Percentiles rank a stretch among this genome's conserved stretches.
Evolutionary conservation across 495 filamentous ascomycete species (phyloP).

Genomic region (Rostrohypoxylon terebratum): DNA sequence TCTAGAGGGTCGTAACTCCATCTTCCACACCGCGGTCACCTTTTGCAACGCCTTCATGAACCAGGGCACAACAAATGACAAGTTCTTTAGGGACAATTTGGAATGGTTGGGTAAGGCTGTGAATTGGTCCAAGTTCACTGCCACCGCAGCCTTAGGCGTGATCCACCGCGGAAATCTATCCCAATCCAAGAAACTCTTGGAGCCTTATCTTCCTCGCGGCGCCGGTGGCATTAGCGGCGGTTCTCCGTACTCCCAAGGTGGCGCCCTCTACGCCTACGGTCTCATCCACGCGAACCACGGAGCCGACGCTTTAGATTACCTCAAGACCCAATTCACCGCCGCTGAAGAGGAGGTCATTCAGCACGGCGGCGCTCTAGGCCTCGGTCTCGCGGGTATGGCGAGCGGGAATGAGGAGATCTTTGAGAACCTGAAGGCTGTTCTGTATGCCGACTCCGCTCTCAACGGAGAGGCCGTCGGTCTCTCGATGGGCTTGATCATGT

Average conservation of each 20-base stretch:
- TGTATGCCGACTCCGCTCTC: slow-evolving; percentile 93
- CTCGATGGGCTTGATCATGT: slow-evolving; percentile 96
- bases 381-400: slow-evolving; percentile 98
- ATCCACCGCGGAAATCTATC: slow-evolving; percentile 95
- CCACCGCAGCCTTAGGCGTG: slow-evolving; percentile 94
- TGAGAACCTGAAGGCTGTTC: slow-evolving; percentile 85
- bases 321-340: slow-evolving; percentile 85
- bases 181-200: slow-evolving; percentile 90
- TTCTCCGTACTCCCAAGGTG: slow-evolving; percentile 95
- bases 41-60: slow-evolving; percentile 99
- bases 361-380: slow-evolving; percentile 93
- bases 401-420: slow-evolving; percentile 91
- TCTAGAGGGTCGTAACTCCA: slow-evolving; percentile 94
- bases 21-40: slow-evolving; percentile 96
- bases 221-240: slow-evolving; percentile 72
- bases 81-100: slow-evolving; percentile 96
- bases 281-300: slow-evolving; percentile 99
- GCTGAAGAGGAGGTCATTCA: slow-evolving; percentile 95
- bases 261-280: slow-evolving; percentile 93
- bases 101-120: slow-evolving; percentile 99
- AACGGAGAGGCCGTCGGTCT: slow-evolving; percentile 97
- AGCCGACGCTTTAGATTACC: slow-evolving; percentile 88
- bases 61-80: slow-evolving; percentile 96
- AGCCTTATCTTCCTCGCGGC: slow-evolving; percentile 91
- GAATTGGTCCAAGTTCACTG: slow-evolving; percentile 99